Base-by-base conservation (phyloP, 2,329 filamentous ascomycete species). In the Botrytis pseudocinerea region DNA sequence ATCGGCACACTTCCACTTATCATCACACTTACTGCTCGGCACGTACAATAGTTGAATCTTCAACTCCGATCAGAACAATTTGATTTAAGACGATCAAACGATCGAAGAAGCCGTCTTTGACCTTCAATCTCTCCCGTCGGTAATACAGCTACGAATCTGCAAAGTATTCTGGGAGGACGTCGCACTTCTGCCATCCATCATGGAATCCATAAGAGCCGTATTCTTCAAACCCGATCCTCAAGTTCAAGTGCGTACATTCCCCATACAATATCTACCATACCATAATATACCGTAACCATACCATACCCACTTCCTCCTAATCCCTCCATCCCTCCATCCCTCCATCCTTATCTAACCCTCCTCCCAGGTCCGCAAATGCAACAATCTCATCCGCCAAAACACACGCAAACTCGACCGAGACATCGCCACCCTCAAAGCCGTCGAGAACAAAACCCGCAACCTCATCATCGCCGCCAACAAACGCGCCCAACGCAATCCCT, bases 381-480 rank as follows among this genome's bases (percentile, higher is more conserved):
- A 98, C 83, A 86, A 90, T 75, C 89, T 98, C 75, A 92, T 99
- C 79, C 93, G 95, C 75, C 85, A 90, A 81, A 98, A 98, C 83
- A 92, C 94, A 75, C 94, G 96, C 80, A 95, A 97, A 81, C 89
- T 99, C 79, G 96, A 99, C 82, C 95, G 96, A 81, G 95, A 98
- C 83, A 95, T 99, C 81, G 84, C 87, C 71, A 87, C 90, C 76
- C 89, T 96, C 77, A 95, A 93, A 82, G 85, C 89, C 73, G 91
- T 93, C 77, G 95, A 99, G 82, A 84, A 84, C 80, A 97, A 96
- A 83, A 95, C 95, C 76, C 94, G 94, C 80, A 91, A 89, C 82
- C 89, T 93, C 77, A 98, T 98, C 82, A 82, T 97, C 71, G 89
- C 91, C 79, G 93, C 95, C 79, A 93, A 94, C 80, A 91, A 89